Percentiles rank a stretch among this genome's conserved stretches.
Evolutionary conservation across 495 filamentous ascomycete genomes (phyloP).

Genomic region (Penicillium flavigenum): DNA sequence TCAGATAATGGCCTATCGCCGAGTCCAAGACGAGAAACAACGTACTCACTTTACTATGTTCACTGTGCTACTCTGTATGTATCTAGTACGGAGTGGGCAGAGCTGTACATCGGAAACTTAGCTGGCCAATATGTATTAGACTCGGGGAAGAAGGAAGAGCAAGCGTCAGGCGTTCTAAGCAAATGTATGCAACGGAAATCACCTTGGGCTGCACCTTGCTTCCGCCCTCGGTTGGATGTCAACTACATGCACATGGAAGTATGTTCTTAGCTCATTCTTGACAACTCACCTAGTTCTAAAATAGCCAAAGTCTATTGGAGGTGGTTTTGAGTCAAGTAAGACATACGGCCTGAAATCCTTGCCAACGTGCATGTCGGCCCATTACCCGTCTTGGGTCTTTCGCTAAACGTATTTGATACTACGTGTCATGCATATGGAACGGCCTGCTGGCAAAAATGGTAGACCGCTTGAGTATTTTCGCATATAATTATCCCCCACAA

Average conservation of each 20-base stretch:
- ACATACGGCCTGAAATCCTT: neutral
- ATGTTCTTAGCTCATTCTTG: neutral
- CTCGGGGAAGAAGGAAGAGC: neutral
- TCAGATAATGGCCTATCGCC: conserved; percentile 8
- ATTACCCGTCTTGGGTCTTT: neutral
- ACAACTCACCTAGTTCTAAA: neutral
- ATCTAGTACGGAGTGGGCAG: neutral
- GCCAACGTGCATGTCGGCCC: neutral
- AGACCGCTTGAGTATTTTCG: conserved; percentile 15
- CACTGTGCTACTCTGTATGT: neutral
- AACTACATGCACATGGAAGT: neutral
- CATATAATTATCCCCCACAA: conserved; percentile 18
- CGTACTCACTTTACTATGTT: neutral
- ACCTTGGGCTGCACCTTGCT: conserved; percentile 3
- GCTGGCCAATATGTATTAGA: neutral
- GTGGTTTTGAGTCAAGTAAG: neutral
- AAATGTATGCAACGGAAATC: conserved; percentile 4
- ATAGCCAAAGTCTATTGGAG: neutral
- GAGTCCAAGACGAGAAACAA: neutral
- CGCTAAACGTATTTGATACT: neutral
- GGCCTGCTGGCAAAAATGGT: neutral
- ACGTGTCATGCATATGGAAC: conserved; percentile 13
- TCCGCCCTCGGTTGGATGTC: neutral
- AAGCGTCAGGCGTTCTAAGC: neutral
- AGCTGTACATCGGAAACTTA: neutral